Base-by-base conservation (phyloP, 129 eudicot genomes). In the Heracleum sosnowskyi region DNA sequence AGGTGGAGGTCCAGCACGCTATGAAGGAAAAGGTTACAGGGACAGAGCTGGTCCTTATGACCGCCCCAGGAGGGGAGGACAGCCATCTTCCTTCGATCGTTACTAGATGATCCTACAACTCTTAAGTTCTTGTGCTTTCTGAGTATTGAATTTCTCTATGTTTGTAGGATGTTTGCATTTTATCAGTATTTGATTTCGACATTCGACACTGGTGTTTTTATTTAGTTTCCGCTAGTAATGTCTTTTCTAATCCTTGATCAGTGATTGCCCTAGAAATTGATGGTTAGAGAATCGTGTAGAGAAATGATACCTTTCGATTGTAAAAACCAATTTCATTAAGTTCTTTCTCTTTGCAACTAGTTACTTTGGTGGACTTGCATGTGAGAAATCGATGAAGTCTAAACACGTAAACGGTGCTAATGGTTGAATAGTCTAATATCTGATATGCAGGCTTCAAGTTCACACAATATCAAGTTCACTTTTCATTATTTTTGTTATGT, bases 41-140 rank as follows among this genome's bases (percentile, higher is more conserved):
- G 98, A 94, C 20, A 88, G 97, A 82, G 88, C 96, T 17, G 97
- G 79, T 66, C 97, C 98, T 1, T 94, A 94, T 87, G 98, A 94
- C 73, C 96, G 92, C 82, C 97, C 98, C 37, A 84, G 91, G 83
- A 85, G 93, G 76, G 86, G 88, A 45, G 92, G 90, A n/a, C 90
- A 90, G 0, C 91, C 96, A 2, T 84, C 93, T 80, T 78, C 96
- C 5, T 86, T 90, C 42, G 93, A 90, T 45, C 89, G 87, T 53
- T 92, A 92, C 76, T 90, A 83, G 88, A 63, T 55, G 13, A 77
- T 10, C 28, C n/a, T 36, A 34, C 74, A 37, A 39, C 51, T 82
- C 77, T 79, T 0, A 28, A 29, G 74, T 8, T 36, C 16, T 75
- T 51, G 78, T 66, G 40, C 40, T 76, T 77, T 81, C 76, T 75